Conservation (phyloP, 164 flowering plant species). For the Vitis cinerea region DNA sequence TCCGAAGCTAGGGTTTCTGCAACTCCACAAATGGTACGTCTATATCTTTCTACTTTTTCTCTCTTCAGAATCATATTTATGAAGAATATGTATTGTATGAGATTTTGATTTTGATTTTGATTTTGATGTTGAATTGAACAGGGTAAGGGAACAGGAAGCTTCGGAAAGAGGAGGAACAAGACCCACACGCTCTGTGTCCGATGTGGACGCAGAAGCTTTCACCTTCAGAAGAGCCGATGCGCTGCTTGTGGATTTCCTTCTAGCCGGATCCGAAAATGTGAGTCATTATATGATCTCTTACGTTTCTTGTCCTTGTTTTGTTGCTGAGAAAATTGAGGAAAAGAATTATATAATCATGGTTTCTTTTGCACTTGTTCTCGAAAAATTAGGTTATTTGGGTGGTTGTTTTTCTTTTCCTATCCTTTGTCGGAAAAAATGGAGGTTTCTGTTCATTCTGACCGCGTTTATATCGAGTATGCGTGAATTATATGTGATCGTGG, state of each 20-base stretch:
- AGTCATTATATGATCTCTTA: not conserved
- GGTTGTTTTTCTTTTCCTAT: too few species aligned
- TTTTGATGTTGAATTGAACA: conserved; percentile 7
- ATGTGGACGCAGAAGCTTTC: conserved; percentile 91
- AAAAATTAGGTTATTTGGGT: too few species aligned
- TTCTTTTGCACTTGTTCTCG: too few species aligned
- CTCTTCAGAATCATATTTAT: too few species aligned
- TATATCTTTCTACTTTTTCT: not conserved
- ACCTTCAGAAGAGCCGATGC: conserved; percentile 93
- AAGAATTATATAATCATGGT: too few species aligned
- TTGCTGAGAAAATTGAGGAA: too few species aligned
- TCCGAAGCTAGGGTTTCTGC: conserved; percentile 13
- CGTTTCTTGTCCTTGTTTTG: too few species aligned
- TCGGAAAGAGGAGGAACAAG: conserved; percentile 96
- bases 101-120: not conserved
- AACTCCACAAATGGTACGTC: conserved; percentile 18
- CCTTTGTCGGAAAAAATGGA: too few species aligned
- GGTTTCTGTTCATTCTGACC: too few species aligned
- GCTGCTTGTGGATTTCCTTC: conserved; percentile 83
- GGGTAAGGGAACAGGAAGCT: conserved; percentile 93
- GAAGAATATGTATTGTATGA: too few species aligned
- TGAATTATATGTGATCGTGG: too few species aligned
- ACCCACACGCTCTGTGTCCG: conserved; percentile 89
- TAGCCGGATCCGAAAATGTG: conserved; percentile 72
- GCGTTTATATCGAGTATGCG: too few species aligned